These are phyloP conservation scores for Phylloboletellus chloephorus DNA, from an alignment of 1,284 basidiomycete species.

Conservation along the genomic window DNA sequence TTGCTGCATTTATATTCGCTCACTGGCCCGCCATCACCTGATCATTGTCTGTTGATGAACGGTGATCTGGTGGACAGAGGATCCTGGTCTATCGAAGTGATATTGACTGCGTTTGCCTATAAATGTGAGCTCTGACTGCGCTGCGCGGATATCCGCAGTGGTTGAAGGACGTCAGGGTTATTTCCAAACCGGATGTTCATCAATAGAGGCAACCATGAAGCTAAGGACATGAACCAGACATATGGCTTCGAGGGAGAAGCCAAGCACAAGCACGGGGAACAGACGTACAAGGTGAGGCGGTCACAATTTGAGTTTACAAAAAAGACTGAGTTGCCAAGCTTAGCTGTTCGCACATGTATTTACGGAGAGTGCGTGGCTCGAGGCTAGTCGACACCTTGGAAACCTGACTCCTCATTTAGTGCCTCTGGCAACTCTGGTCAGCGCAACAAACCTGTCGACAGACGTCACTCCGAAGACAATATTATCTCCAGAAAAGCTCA, in stretches of 20 bases:
- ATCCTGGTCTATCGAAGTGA: constrained; percentile 96
- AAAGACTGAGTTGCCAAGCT: constrained; percentile 16
- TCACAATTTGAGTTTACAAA: constrained; percentile 1
- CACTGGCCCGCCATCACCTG: constrained; percentile 78
- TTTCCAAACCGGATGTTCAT: constrained; percentile 85
- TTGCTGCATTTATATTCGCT: constrained; percentile 83
- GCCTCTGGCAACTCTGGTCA: constrained; percentile 85
- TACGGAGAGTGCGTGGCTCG: constrained; percentile 61
- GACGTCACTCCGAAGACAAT: constrained; percentile 49
- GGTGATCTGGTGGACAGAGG: constrained; percentile 97
- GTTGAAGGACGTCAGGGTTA: constrained; percentile 53
- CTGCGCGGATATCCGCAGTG: constrained; percentile 9
- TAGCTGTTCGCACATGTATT: constrained; percentile 91
- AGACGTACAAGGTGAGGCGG: constrained; percentile 72
- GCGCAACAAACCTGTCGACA: constrained; percentile 60
- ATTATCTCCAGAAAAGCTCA: constrained; percentile 76
- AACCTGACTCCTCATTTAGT: constrained; percentile 43
- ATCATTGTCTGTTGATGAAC: constrained; percentile 87
- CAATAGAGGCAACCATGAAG: constrained; percentile 97
- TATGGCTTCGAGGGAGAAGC: constrained; percentile 98
- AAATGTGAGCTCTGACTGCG: constrained; percentile 63
- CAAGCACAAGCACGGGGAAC: constrained; percentile 91
- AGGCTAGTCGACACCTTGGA: neutral
- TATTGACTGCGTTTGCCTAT: constrained; percentile 89
- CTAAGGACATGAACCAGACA: constrained; percentile 84